Percentiles rank a stretch among this genome's conserved stretches.
phyloP scores from a whole-genome alignment of 78 protist genomes.

The Dictyostelium intermedium region DNA sequence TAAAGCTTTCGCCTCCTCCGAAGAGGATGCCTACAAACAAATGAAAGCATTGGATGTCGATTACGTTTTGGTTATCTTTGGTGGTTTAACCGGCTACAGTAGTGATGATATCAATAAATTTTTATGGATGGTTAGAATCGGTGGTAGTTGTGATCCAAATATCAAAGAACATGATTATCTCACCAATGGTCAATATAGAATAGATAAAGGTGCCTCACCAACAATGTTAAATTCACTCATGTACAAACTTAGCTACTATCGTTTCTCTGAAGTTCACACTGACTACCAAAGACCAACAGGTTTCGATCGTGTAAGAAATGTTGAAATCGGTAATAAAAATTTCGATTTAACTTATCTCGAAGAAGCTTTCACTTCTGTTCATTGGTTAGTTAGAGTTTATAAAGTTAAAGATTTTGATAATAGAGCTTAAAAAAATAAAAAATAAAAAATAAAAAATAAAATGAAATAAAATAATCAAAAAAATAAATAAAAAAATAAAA shows the following conservation, averaged over 20 bases:
- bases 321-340: slow-evolving; percentile 95
- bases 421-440: slow-evolving; percentile 48
- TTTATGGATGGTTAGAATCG: slow-evolving; percentile 98
- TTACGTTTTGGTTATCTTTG: slow-evolving; percentile 98
- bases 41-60: slow-evolving; percentile 95
- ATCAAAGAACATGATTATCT: slow-evolving; percentile 91
- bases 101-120: slow-evolving; percentile 98
- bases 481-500: background rate
- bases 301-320: slow-evolving; percentile 94
- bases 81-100: slow-evolving; percentile 98
- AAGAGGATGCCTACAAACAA: slow-evolving; percentile 89
- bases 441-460: background rate
- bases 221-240: slow-evolving; percentile 93
- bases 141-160: slow-evolving; percentile 53
- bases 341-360: slow-evolving; percentile 91
- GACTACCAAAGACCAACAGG: slow-evolving; percentile 92
- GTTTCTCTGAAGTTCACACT: slow-evolving; percentile 93
- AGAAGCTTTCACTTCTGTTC: slow-evolving; percentile 98
- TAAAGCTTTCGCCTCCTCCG: slow-evolving; percentile 93
- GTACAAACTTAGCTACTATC: slow-evolving; percentile 96
- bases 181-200: slow-evolving; percentile 88
- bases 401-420: slow-evolving; percentile 90
- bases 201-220: slow-evolving; percentile 85
- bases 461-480: background rate
- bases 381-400: slow-evolving; percentile 98